Evolutionary conservation across 2,329 filamentous ascomycete genomes (phyloP).

Genomic region (Fusarium temperatum): DNA sequence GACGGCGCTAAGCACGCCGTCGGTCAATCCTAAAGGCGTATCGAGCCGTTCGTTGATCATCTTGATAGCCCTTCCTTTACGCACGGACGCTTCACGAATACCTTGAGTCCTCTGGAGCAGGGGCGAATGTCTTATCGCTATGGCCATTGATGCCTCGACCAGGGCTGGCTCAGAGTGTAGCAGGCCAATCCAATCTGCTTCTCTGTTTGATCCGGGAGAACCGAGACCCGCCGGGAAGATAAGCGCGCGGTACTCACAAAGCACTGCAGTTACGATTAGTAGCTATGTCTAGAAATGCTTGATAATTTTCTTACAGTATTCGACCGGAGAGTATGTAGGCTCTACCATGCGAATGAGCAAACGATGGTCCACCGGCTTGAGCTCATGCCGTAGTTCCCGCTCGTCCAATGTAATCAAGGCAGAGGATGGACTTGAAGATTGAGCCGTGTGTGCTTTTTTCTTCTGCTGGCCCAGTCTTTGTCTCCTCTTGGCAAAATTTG

Average conservation of each 20-base stretch:
- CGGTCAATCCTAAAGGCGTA: slow-evolving; percentile 2
- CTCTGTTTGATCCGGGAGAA: neutral
- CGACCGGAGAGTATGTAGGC: neutral
- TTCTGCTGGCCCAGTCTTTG: neutral
- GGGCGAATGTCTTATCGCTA: slow-evolving; percentile 18
- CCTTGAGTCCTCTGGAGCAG: neutral
- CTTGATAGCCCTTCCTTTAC: slow-evolving; percentile 21
- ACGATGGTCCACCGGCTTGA: neutral
- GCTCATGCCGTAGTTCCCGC: too few relatives aligned
- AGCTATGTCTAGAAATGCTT: accelerated
- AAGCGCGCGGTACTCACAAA: slow-evolving; percentile 2
- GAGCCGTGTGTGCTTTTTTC: neutral
- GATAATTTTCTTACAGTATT: neutral
- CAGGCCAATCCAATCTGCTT: slow-evolving; percentile 22
- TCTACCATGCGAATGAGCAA: neutral
- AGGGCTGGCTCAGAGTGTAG: slow-evolving; percentile 38
- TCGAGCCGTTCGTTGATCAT: slow-evolving; percentile 23
- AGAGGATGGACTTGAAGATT: too few relatives aligned
- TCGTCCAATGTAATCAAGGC: neutral
- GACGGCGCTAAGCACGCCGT: slow-evolving; percentile 33
- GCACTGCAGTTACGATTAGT: neutral
- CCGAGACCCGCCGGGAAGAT: neutral
- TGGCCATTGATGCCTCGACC: slow-evolving; percentile 36
- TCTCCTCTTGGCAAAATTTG: slow-evolving; percentile 15
- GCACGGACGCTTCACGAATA: neutral